These are phyloP conservation scores for Escallonia herrerae DNA, from an alignment of 129 eudicot species.

Conservation along the genomic window DNA sequence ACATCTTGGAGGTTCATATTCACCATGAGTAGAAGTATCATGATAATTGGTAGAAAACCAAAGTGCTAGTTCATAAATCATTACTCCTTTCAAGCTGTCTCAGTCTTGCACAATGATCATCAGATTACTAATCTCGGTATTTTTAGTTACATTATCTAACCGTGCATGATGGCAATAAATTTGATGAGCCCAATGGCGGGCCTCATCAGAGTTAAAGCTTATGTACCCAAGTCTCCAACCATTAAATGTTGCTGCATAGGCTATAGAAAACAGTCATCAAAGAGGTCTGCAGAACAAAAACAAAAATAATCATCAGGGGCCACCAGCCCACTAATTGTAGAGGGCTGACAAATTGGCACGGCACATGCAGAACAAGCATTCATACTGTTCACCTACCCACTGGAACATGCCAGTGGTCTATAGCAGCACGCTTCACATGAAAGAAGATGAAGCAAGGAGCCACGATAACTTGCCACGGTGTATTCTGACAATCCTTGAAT, in stretches of 20 bases:
- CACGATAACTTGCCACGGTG: not conserved
- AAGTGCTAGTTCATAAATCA: not conserved
- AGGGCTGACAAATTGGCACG: not conserved
- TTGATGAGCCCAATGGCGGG: constrained; percentile 8
- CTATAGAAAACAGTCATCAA: no score
- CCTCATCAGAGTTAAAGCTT: constrained; percentile 16
- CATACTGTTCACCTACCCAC: constrained; percentile 10
- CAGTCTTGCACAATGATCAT: constrained; percentile 3
- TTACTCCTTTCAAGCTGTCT: not conserved
- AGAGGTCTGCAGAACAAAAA: not conserved
- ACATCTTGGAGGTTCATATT: no score
- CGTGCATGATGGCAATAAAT: constrained; percentile 6
- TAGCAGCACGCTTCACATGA: not conserved
- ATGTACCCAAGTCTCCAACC: constrained; percentile 17
- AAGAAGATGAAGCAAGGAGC: not conserved
- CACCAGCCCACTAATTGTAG: not conserved
- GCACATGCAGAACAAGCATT: not conserved
- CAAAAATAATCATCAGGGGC: constrained; percentile 5
- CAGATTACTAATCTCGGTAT: not conserved
- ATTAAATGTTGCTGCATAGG: not conserved
- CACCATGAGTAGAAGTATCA: no score
- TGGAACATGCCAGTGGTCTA: not conserved
- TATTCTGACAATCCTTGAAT: no score
- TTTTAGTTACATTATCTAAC: constrained; percentile 3
- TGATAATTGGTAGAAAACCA: no score